Evolutionary conservation across 768 basidiomycete species (phyloP).

Genomic region (Lyophyllum decastes): DNA sequence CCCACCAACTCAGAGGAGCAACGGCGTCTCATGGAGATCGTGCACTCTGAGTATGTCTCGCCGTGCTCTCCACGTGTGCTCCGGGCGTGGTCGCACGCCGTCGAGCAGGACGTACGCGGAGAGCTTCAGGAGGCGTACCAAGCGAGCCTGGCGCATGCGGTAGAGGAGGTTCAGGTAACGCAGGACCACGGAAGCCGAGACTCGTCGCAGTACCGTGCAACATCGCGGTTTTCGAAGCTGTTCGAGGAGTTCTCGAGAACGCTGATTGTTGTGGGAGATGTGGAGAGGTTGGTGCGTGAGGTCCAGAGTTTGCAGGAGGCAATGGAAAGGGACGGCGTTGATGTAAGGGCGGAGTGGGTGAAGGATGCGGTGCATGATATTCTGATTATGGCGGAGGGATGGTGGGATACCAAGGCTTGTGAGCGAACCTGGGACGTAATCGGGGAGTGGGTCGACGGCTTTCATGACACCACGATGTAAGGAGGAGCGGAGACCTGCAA

Average conservation of each 20-base stretch:
- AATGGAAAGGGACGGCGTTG: slow-evolving; percentile 40
- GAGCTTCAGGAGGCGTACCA: slow-evolving; percentile 23
- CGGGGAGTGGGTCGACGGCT: slow-evolving; percentile 30
- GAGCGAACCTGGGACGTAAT: slow-evolving; percentile 38
- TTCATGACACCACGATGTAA: background rate
- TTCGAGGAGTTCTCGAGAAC: slow-evolving; percentile 48
- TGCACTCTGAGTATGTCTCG: slow-evolving; percentile 43
- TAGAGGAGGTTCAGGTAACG: background rate
- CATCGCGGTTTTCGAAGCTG: slow-evolving; percentile 34
- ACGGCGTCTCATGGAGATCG: slow-evolving; percentile 31
- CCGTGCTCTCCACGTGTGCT: slow-evolving; percentile 41
- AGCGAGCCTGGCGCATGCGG: background rate
- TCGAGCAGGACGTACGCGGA: slow-evolving; percentile 32
- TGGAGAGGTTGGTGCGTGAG: slow-evolving; percentile 52
- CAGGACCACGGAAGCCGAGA: background rate
- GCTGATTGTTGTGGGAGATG: slow-evolving; percentile 49
- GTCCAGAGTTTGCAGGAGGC: slow-evolving; percentile 40
- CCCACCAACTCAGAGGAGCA: slow-evolving; percentile 25
- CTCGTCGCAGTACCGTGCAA: slow-evolving; percentile 17
- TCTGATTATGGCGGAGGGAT: slow-evolving; percentile 40
- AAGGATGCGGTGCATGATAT: slow-evolving; percentile 46
- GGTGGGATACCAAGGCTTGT: slow-evolving; percentile 44
- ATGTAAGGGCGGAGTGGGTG: slow-evolving; percentile 33
- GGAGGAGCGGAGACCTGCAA: too few relatives aligned
- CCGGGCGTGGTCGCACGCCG: slow-evolving; percentile 37